A percentile compares a stretch with the other conserved stretches of the same genome.
phyloP scores from a whole-genome alignment of 2,329 filamentous ascomycete genomes.

The Fusarium fujikuroi region DNA sequence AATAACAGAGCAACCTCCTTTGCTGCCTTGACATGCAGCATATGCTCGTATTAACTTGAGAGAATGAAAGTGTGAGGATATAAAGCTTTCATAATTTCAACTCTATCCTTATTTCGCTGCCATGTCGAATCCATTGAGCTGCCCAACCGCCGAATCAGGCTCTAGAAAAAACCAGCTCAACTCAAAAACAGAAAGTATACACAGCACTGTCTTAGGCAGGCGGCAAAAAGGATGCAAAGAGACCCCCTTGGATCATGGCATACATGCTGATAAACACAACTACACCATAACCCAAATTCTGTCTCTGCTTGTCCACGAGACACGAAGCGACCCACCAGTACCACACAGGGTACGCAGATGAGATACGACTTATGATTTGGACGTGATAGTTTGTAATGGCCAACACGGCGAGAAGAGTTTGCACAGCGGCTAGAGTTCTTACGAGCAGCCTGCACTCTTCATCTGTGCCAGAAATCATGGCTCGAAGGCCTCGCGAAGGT shows the following conservation, averaged over 20 bases:
- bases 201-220: slow-evolving; percentile 69
- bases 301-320: slow-evolving; percentile 50
- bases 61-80: not conserved
- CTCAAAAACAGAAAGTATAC: not conserved
- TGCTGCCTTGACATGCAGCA: not conserved
- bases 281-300: slow-evolving; percentile 51
- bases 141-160: not conserved
- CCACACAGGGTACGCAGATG: slow-evolving; percentile 90
- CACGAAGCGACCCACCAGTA: slow-evolving; percentile 79
- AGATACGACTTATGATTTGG: slow-evolving; percentile 90
- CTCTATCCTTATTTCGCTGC: not conserved
- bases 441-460: slow-evolving; percentile 50
- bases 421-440: slow-evolving; percentile 73
- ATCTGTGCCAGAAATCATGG: slow-evolving; percentile 3
- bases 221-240: slow-evolving; percentile 92
- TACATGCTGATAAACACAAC: slow-evolving; percentile 83
- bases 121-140: not conserved
- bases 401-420: slow-evolving; percentile 76
- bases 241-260: slow-evolving; percentile 79
- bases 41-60: not conserved
- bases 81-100: not conserved
- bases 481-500: slow-evolving; percentile 24
- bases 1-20: too few relatives aligned
- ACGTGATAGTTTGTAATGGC: slow-evolving; percentile 88
- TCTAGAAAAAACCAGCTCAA: not conserved